Evolutionary conservation across 257 asterid species (phyloP).

Genomic region (Nicotiana obtusifolia): DNA sequence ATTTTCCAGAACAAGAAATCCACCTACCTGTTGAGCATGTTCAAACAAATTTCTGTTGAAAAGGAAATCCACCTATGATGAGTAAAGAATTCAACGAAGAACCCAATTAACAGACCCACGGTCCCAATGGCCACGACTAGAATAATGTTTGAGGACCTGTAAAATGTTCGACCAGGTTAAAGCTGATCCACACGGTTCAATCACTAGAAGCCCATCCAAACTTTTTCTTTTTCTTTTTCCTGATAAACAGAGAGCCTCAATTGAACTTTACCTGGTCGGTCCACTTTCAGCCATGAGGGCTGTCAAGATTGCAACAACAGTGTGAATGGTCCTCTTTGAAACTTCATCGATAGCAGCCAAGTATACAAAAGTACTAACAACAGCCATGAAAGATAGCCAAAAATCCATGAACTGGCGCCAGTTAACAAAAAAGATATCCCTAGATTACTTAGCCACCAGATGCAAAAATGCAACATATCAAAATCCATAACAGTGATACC

Average conservation of each 20-base stretch:
- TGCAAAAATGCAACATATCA: neutral
- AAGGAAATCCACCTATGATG: conserved; percentile 39
- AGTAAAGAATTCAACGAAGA: conserved; percentile 65
- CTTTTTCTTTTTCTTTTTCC: neutral
- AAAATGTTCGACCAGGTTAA: conserved; percentile 21
- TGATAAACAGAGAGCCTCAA: neutral
- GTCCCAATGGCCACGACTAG: conserved; percentile 71
- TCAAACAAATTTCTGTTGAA: conserved; percentile 43
- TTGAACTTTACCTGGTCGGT: conserved; percentile 66
- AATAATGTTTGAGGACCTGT: conserved; percentile 69
- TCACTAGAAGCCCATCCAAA: neutral
- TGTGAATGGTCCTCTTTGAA: conserved; percentile 86
- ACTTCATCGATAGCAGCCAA: conserved; percentile 61
- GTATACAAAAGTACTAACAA: conserved; percentile 84
- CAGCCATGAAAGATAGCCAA: conserved; percentile 99
- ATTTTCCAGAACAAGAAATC: neutral
- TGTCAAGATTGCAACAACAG: conserved; percentile 74
- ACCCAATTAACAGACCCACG: conserved; percentile 66
- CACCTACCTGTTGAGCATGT: conserved; percentile 53
- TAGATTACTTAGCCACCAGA: neutral
- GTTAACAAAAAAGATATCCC: neutral
- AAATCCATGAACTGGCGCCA: conserved; percentile 74
- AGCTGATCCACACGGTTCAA: neutral
- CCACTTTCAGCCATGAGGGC: conserved; percentile 94
- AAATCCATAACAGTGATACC: conserved; percentile 37